Conservation (phyloP, 768 basidiomycete genomes). For the Lactarius pseudohatsudake region DNA sequence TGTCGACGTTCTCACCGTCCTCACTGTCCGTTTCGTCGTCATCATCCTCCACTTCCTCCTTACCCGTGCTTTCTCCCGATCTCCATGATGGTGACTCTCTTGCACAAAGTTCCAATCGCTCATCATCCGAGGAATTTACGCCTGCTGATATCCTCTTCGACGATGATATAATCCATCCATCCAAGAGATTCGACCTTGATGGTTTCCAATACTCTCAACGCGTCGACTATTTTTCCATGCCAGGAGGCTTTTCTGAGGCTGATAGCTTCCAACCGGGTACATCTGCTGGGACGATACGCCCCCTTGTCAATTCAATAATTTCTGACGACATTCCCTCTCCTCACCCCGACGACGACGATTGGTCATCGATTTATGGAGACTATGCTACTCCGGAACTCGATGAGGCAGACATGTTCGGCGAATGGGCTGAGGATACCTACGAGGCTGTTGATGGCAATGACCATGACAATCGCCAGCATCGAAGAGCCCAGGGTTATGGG, state of each 20-base stretch:
- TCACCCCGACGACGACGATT: slow-evolving; percentile 26
- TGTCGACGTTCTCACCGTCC: slow-evolving; percentile 35
- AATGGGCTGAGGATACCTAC: neutral
- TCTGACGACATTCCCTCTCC: slow-evolving; percentile 23
- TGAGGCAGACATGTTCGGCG: slow-evolving; percentile 17
- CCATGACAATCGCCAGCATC: slow-evolving; percentile 1
- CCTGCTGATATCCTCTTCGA: slow-evolving; percentile 16
- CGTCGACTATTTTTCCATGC: slow-evolving; percentile 21
- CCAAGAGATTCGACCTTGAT: neutral
- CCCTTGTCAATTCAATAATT: slow-evolving; percentile 28
- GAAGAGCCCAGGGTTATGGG: slow-evolving; percentile 3
- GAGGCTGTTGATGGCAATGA: slow-evolving; percentile 17
- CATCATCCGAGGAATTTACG: slow-evolving; percentile 19
- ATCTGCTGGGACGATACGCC: slow-evolving; percentile 46
- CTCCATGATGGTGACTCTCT: slow-evolving; percentile 16
- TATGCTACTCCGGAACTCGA: slow-evolving; percentile 19
- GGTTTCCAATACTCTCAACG: slow-evolving; percentile 16
- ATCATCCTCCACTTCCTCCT: slow-evolving; percentile 30
- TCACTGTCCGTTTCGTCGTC: slow-evolving; percentile 39
- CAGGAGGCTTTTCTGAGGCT: slow-evolving; percentile 20
- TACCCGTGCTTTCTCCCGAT: slow-evolving; percentile 28
- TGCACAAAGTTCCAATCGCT: slow-evolving; percentile 17
- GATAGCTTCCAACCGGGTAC: slow-evolving; percentile 45
- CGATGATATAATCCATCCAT: slow-evolving; percentile 14
- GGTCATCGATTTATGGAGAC: slow-evolving; percentile 12